Conservation (phyloP, 306 rosid species). For the Prunus salicina region DNA sequence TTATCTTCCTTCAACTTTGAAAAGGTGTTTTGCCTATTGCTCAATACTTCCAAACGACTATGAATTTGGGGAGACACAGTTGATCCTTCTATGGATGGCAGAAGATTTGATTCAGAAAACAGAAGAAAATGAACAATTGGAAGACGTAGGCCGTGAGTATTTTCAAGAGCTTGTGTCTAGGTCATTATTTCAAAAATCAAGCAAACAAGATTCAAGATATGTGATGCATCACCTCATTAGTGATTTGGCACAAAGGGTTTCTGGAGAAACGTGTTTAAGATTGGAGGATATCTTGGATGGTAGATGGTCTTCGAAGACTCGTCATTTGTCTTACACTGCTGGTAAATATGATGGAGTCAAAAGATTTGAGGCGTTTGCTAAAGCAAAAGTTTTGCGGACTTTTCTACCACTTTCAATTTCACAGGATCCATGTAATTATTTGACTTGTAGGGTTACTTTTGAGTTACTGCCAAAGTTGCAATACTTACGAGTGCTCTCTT, state of each 20-base stretch:
- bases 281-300: not conserved
- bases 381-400: not conserved
- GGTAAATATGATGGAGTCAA: not conserved
- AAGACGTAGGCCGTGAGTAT: conserved; percentile 16
- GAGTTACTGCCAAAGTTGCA: not conserved
- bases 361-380: not conserved
- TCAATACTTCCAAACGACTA: not conserved
- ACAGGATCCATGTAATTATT: not conserved
- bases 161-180: conserved; percentile 19
- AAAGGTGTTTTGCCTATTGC: conserved; percentile 17
- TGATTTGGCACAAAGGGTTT: conserved; percentile 2
- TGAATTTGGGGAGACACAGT: not conserved
- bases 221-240: conserved; percentile 28
- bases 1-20: conserved; percentile 16
- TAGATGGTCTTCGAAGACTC: not conserved
- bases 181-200: conserved; percentile 18
- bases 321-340: conserved; percentile 8
- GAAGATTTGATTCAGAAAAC: conserved; percentile 19
- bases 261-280: conserved; percentile 1
- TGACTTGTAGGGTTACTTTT: not conserved
- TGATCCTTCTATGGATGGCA: conserved; percentile 34
- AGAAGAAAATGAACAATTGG: not conserved
- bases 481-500: not conserved
- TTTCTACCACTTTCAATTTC: not conserved
- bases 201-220: not conserved